Conservation (phyloP, 2,329 filamentous ascomycete species). For the Septoria linicola region DNA sequence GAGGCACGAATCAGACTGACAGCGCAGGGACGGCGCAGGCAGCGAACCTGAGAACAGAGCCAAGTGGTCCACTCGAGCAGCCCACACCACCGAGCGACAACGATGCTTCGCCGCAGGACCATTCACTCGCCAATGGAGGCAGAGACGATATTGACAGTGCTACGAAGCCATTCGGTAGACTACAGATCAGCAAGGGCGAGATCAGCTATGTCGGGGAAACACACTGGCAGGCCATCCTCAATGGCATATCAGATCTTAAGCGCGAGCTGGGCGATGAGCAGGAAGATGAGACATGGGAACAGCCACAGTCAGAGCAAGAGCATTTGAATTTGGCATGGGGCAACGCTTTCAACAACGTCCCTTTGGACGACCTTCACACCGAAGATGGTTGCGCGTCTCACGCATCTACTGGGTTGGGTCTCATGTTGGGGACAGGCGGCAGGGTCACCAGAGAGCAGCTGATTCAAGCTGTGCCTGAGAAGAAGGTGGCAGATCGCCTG, state of each 20-base stretch:
- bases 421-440: slow-evolving; percentile 29
- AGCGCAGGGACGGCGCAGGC: background rate
- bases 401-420: slow-evolving; percentile 26
- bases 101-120: slow-evolving; percentile 19
- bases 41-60: background rate
- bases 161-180: slow-evolving; percentile 72
- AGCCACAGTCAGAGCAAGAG: slow-evolving; percentile 20
- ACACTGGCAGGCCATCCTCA: slow-evolving; percentile 77
- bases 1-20: slow-evolving; percentile 2
- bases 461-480: slow-evolving; percentile 36
- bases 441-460: slow-evolving; percentile 35
- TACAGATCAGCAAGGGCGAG: slow-evolving; percentile 74
- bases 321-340: slow-evolving; percentile 9
- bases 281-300: slow-evolving; percentile 17
- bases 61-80: slow-evolving; percentile 19
- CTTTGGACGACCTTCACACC: slow-evolving; percentile 5
- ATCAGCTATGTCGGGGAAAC: slow-evolving; percentile 79
- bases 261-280: slow-evolving; percentile 34
- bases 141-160: slow-evolving; percentile 49
- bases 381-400: slow-evolving; percentile 1
- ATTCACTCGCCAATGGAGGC: slow-evolving; percentile 1
- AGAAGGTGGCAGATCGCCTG: slow-evolving; percentile 34
- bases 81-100: slow-evolving; percentile 36
- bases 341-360: slow-evolving; percentile 19
- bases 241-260: slow-evolving; percentile 52